Conservation (phyloP, 805 yeast genomes). For the Ogataea salicorniae region DNA sequence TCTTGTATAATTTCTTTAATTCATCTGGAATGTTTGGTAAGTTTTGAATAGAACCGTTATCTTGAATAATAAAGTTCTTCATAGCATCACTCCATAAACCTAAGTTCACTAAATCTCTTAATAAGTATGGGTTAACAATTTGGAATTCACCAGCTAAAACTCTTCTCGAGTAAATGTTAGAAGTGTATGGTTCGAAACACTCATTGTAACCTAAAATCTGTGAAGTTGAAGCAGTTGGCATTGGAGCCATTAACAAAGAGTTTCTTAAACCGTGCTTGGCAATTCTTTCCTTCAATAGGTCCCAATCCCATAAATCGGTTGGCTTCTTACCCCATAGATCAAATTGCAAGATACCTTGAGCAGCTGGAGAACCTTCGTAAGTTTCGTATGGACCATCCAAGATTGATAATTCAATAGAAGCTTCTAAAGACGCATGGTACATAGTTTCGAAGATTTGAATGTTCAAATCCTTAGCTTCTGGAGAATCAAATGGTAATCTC, state of each 20-base stretch:
- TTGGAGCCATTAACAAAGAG: slow-evolving; percentile 57
- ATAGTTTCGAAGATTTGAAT: slow-evolving; percentile 58
- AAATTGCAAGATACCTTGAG: slow-evolving; percentile 51
- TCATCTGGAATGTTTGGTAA: slow-evolving; percentile 51
- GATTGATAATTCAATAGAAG: slow-evolving; percentile 49
- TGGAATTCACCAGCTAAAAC: slow-evolving; percentile 62
- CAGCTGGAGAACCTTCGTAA: slow-evolving; percentile 55
- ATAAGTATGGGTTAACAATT: slow-evolving; percentile 54
- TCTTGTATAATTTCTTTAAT: slow-evolving; percentile 49
- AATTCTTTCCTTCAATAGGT: slow-evolving; percentile 43
- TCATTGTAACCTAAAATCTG: slow-evolving; percentile 59
- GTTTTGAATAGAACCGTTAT: slow-evolving; percentile 54
- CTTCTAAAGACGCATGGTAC: slow-evolving; percentile 55
- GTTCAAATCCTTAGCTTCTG: slow-evolving; percentile 50
- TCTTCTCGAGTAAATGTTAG: slow-evolving; percentile 58
- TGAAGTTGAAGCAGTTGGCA: slow-evolving; percentile 66
- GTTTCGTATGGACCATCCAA: slow-evolving; percentile 47
- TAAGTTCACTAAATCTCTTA: slow-evolving; percentile 52
- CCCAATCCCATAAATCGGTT: slow-evolving; percentile 56
- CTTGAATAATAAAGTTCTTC: slow-evolving; percentile 51
- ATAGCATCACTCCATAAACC: slow-evolving; percentile 54
- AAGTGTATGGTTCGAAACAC: slow-evolving; percentile 60
- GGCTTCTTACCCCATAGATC: slow-evolving; percentile 59
- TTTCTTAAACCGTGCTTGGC: slow-evolving; percentile 50
- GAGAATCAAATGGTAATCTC: slow-evolving; percentile 54